Conservation (phyloP, 2,329 filamentous ascomycete species). For the Emmonsia crescens region DNA sequence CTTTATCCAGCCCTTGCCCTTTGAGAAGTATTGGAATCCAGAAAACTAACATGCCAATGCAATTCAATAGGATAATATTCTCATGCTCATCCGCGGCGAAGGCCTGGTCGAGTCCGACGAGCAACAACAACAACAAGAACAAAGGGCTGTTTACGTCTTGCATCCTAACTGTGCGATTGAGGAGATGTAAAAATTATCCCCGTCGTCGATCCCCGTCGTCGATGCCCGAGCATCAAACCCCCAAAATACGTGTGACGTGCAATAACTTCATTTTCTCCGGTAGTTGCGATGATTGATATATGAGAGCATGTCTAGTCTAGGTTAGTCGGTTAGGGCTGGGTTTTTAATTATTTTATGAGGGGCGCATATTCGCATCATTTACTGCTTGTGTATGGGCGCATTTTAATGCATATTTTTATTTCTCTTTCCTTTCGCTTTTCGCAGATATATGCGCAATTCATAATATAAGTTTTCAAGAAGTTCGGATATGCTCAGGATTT, state of each 20-base stretch:
- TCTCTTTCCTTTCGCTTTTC: neutral
- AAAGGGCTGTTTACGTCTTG: slow-evolving; percentile 65
- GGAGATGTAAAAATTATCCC: slow-evolving; percentile 21
- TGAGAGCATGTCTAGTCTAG: neutral
- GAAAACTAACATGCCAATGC: neutral
- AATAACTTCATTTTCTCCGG: neutral
- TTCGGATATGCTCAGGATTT: neutral
- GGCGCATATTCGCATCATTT: neutral
- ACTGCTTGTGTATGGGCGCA: neutral
- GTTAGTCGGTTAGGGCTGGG: neutral
- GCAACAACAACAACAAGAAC: slow-evolving; percentile 36
- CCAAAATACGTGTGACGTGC: neutral
- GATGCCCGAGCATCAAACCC: neutral
- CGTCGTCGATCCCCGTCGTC: slow-evolving; percentile 5
- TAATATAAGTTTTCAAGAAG: neutral
- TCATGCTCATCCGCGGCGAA: slow-evolving; percentile 61
- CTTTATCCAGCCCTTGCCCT: neutral
- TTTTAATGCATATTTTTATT: neutral
- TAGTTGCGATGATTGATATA: slow-evolving; percentile 1
- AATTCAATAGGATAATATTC: slow-evolving; percentile 43
- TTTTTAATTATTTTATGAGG: neutral
- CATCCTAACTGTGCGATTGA: slow-evolving; percentile 92
- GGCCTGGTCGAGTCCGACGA: slow-evolving; percentile 72
- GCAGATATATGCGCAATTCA: neutral
- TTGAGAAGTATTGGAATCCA: neutral